A percentile compares a stretch with the other conserved stretches of the same genome.
phyloP scores from a whole-genome alignment of 768 basidiomycete species.

The Aureoboletus auriporus region DNA sequence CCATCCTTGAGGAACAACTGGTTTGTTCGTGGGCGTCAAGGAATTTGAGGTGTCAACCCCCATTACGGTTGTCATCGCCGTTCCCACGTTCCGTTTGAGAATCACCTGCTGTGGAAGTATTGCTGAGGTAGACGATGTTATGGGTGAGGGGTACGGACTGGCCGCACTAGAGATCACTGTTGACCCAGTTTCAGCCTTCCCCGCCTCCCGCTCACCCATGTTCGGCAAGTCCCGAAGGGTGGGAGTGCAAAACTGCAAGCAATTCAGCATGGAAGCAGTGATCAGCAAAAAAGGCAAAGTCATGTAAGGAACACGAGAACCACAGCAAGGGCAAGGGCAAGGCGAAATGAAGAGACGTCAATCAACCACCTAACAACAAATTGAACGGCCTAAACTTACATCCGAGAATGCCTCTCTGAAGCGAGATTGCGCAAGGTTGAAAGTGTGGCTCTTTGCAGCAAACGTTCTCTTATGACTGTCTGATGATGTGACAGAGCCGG shows the following conservation, averaged over 20 bases:
- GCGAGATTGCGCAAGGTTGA: conserved; percentile 75
- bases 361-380: conserved; percentile 22
- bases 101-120: conserved; percentile 19
- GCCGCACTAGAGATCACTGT: conserved; percentile 14
- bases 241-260: conserved; percentile 62
- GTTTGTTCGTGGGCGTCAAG: conserved; percentile 26
- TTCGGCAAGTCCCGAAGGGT: conserved; percentile 77
- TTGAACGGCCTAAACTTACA: conserved; percentile 44
- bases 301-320: conserved; percentile 12
- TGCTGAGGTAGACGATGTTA: conserved; percentile 18
- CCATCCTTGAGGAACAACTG: conserved; percentile 44
- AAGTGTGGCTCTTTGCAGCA: conserved; percentile 76
- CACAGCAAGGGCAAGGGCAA: conserved; percentile 17
- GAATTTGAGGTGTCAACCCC: conserved; percentile 16
- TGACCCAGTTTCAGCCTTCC: conserved; percentile 37
- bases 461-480: conserved; percentile 75
- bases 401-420: conserved; percentile 90
- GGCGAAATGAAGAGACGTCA: conserved; percentile 10
- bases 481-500: conserved; percentile 81
- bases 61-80: conserved; percentile 6
- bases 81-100: conserved; percentile 17
- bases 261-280: conserved; percentile 9
- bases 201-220: conserved; percentile 83
- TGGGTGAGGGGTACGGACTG: conserved; percentile 14
- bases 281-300: conserved; percentile 18